phyloP scores from a whole-genome alignment of 306 rosid genomes.

The Glycyrrhiza uralensis region DNA sequence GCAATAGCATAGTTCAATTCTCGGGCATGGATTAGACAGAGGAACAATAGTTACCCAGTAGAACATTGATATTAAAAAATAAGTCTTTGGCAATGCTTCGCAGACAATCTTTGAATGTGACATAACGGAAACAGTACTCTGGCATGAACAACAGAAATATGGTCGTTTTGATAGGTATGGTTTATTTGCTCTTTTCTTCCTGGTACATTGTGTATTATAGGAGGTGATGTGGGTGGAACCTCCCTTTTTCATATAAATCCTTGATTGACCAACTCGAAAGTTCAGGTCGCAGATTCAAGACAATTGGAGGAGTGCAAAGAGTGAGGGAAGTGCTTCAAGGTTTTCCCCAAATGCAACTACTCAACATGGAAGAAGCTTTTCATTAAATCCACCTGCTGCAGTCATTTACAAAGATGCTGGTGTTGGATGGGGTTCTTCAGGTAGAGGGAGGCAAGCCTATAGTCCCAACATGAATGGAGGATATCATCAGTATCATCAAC shows the following conservation, averaged over 20 bases:
- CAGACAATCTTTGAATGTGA: conserved; percentile 40
- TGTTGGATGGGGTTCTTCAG: conserved; percentile 33
- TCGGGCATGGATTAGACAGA: neutral
- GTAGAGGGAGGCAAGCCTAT: conserved; percentile 23
- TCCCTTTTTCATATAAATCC: neutral
- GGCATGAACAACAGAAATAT: conserved; percentile 36
- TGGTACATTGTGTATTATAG: neutral
- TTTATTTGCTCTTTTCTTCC: neutral
- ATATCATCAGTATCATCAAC: neutral
- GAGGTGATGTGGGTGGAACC: neutral
- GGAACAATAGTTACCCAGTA: neutral
- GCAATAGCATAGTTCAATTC: neutral
- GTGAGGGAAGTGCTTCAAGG: neutral
- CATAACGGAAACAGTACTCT: conserved; percentile 31
- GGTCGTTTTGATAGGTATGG: conserved; percentile 21
- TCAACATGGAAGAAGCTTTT: neutral
- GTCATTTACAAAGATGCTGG: conserved; percentile 14
- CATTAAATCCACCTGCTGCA: neutral
- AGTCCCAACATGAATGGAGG: neutral
- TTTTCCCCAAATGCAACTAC: neutral
- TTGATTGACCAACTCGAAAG: neutral
- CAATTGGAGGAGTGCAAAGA: conserved; percentile 7
- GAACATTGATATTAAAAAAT: neutral
- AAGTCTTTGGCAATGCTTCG: neutral
- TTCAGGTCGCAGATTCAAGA: neutral